phyloP scores from a whole-genome alignment of 2,329 filamentous ascomycete species.

The Truncatella angustata region DNA sequence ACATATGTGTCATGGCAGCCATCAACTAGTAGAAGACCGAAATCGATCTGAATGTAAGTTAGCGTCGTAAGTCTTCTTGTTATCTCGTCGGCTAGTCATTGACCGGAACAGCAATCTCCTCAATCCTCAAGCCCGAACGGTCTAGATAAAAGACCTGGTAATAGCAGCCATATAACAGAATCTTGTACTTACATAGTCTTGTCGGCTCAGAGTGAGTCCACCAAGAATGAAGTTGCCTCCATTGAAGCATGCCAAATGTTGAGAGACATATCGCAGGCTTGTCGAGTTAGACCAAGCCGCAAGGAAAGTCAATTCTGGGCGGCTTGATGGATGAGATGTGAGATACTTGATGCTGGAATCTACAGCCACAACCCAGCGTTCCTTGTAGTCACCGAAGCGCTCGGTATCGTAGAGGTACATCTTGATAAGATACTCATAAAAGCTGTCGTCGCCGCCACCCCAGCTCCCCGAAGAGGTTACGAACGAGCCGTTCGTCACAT shows the following conservation, averaged over 20 bases:
- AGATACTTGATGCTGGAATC: conserved; percentile 74
- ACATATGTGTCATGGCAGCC: conserved; percentile 74
- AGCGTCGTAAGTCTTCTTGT: too few relatives aligned
- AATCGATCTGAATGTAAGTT: too few relatives aligned
- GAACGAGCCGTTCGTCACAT: conserved; percentile 65
- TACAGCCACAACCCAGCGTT: conserved; percentile 73
- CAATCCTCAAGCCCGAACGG: too few relatives aligned
- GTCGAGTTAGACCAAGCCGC: conserved; percentile 50
- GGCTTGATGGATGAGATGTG: conserved; percentile 62
- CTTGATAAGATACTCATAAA: conserved; percentile 89
- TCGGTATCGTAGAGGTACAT: conserved; percentile 78
- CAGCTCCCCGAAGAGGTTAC: conserved; percentile 68
- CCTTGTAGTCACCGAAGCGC: conserved; percentile 63
- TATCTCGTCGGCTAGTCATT: too few relatives aligned
- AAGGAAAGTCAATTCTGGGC: conserved; percentile 72
- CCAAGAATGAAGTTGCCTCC: conserved; percentile 85
- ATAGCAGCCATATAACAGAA: too few relatives aligned
- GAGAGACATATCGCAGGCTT: conserved; percentile 41
- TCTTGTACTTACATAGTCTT: too few relatives aligned
- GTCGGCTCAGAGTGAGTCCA: conserved; percentile 64
- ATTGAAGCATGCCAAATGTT: conserved; percentile 73
- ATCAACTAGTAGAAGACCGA: conserved; percentile 69
- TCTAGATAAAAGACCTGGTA: too few relatives aligned
- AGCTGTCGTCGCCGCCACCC: conserved; percentile 75
- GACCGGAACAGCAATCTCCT: too few relatives aligned